These are phyloP conservation scores for Amaranthus hypochondriacus DNA, from an alignment of 148 eudicot genomes.

Conservation along the genomic window DNA sequence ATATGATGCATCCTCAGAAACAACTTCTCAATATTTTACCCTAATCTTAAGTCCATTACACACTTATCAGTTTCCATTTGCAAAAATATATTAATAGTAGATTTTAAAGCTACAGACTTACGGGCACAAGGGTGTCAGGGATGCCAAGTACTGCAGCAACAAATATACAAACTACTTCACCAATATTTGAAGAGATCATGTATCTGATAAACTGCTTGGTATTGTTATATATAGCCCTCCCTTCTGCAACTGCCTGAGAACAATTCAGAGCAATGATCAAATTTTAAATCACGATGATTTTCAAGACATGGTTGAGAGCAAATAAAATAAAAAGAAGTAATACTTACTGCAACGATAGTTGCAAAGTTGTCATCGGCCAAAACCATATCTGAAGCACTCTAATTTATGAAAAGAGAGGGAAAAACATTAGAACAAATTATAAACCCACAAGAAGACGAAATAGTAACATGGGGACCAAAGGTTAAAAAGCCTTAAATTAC, in stretches of 20 bases:
- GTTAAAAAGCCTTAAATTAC: not conserved
- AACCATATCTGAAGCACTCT: conserved; percentile 99
- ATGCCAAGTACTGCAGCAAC: conserved; percentile 99
- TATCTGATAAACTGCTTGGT: conserved; percentile 99
- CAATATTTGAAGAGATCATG: conserved; percentile 99
- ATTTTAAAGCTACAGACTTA: conserved; percentile 34
- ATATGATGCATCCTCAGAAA: too few relatives aligned
- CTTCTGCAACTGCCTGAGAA: conserved; percentile 97
- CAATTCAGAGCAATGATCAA: conserved; percentile 15
- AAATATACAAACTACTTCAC: conserved; percentile 99
- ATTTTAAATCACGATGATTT: not conserved
- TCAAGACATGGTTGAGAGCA: not conserved
- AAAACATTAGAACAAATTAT: conserved; percentile 1
- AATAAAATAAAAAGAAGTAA: not conserved
- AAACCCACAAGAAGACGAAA: not conserved
- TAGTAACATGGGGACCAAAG: not conserved
- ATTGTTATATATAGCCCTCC: conserved; percentile 98
- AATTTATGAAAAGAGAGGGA: conserved; percentile 17
- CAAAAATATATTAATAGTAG: not conserved
- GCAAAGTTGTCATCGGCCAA: conserved; percentile 99
- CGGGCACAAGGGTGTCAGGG: conserved; percentile 98
- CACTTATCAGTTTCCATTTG: not conserved
- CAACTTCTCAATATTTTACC: too few relatives aligned
- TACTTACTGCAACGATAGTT: conserved; percentile 87
- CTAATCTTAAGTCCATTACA: too few relatives aligned